Evolutionary conservation across 2,329 filamentous ascomycete species (phyloP), one percentile per base, ranked within the genome.

Genomic region (Cladorrhinum sp.): DNA sequence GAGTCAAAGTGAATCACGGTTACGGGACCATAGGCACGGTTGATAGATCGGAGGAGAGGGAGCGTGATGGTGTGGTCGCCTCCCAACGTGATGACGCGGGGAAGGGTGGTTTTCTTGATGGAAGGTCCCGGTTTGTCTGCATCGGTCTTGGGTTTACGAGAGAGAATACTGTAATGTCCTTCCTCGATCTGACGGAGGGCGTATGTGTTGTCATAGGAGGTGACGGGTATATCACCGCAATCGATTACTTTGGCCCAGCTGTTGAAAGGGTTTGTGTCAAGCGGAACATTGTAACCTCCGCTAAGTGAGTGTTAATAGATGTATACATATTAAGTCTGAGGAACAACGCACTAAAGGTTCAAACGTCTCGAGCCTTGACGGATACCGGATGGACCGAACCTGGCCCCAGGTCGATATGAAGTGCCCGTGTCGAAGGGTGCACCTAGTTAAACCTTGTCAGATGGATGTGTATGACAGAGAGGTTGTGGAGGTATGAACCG

Each of bases 361-460:
- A 95, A 83, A 67, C 91, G 85, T 70, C 91, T 87, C 71, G 90
- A 94, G 76, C 91, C 91, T 80, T 95, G 91, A 73, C 91, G 85
- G 69, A 95, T 94, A 53, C 91, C 91, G 30, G 87, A 91, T 9
- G 92, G 91, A 0, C 91, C 91, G 68, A 96, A 96, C 36, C 91
- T 85, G 62, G 91, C 91, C 66, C 91, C 91, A 2, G 91, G 91
- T 56, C 91, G 80, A 75, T 96, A 96, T 0, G 90, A 93, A 24
- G 90, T 95, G 57, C 90, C 90, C 0, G 91, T 94, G 72, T 96
- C 91, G 67, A 95, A 95, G 0, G 91, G 91, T 46, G 90, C 90
- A 49, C 26, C 26, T 28, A 28, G 9, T 28, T 39, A 33, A 55
- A 23, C 26, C 52, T 55, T 55, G 21, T 55, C 33, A 55, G 52